A percentile compares a stretch with the other conserved stretches of the same genome.
Conservation (phyloP, 805 yeast species). For the Dipodascus albidus region DNA sequence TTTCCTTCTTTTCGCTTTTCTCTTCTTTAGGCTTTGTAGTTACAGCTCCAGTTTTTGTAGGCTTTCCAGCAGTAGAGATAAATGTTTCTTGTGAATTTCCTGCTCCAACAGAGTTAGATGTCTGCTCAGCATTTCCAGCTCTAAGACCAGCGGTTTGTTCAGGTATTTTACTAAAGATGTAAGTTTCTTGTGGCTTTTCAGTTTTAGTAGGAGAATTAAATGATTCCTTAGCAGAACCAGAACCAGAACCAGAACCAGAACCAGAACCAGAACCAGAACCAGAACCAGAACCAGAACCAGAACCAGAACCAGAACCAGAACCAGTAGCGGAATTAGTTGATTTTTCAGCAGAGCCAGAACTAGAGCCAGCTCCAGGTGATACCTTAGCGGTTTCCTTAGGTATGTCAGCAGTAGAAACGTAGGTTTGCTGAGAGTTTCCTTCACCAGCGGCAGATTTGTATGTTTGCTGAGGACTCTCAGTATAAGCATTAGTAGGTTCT, state of each 20-base stretch:
- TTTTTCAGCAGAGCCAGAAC: background rate
- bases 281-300: background rate
- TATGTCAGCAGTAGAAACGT: background rate
- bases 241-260: background rate
- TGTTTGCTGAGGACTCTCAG: too few relatives aligned
- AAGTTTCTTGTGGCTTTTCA: too few relatives aligned
- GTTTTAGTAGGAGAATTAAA: background rate
- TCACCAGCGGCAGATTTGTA: too few relatives aligned
- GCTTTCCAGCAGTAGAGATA: too few relatives aligned
- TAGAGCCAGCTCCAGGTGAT: background rate
- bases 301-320: background rate
- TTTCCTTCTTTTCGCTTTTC: background rate
- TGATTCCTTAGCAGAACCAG: background rate
- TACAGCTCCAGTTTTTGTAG: background rate
- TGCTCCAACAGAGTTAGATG: too few relatives aligned
- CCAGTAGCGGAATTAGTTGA: background rate
- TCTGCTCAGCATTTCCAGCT: too few relatives aligned
- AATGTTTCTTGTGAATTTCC: too few relatives aligned
- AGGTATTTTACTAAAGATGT: background rate
- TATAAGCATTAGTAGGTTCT: too few relatives aligned
- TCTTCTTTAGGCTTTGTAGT: background rate
- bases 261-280: background rate
- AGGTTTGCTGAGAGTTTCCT: background rate
- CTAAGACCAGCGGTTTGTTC: background rate
- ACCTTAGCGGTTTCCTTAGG: background rate